These are phyloP conservation scores for Micromonas commoda DNA, from an alignment of 139 green algal species.

Conservation along the genomic window DNA sequence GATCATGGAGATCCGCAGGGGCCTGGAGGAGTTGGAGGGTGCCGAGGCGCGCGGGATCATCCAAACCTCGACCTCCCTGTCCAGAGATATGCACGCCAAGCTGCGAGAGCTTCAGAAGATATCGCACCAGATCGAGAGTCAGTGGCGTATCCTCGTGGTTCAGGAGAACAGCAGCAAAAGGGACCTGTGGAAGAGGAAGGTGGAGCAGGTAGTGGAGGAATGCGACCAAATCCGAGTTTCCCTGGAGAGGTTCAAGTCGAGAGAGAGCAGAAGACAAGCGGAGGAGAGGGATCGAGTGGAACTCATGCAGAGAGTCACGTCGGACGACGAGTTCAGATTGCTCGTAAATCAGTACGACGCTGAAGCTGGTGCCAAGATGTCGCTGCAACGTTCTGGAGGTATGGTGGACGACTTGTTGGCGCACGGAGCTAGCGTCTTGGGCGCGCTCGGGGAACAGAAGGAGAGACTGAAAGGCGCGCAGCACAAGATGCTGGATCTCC, in stretches of 20 bases:
- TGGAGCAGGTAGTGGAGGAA: slow-evolving; percentile 7
- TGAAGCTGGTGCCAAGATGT: background rate
- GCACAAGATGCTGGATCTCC: slow-evolving; percentile 11
- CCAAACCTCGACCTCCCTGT: background rate
- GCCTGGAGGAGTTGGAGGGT: background rate
- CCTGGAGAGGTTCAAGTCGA: background rate
- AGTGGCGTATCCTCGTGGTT: background rate
- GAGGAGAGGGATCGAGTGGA: slow-evolving; percentile 12
- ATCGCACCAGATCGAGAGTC: background rate
- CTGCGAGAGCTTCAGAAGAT: background rate
- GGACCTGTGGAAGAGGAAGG: slow-evolving; percentile 9
- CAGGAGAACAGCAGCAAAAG: background rate
- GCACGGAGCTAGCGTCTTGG: background rate
- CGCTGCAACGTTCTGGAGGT: background rate
- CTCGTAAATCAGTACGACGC: slow-evolving; percentile 10
- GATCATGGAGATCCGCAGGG: background rate
- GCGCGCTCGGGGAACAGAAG: slow-evolving; percentile 8
- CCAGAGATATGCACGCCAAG: background rate
- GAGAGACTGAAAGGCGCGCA: background rate
- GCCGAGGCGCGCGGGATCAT: background rate
- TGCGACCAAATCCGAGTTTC: background rate
- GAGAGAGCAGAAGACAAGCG: background rate
- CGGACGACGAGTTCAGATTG: background rate
- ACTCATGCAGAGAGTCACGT: background rate
- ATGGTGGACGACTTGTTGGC: slow-evolving; percentile 21